A percentile compares a stretch with the other conserved stretches of the same genome.
These are phyloP conservation scores for Neoscytalidium dimidiatum DNA, from an alignment of 2,329 filamentous ascomycete species.

Conservation along the genomic window DNA sequence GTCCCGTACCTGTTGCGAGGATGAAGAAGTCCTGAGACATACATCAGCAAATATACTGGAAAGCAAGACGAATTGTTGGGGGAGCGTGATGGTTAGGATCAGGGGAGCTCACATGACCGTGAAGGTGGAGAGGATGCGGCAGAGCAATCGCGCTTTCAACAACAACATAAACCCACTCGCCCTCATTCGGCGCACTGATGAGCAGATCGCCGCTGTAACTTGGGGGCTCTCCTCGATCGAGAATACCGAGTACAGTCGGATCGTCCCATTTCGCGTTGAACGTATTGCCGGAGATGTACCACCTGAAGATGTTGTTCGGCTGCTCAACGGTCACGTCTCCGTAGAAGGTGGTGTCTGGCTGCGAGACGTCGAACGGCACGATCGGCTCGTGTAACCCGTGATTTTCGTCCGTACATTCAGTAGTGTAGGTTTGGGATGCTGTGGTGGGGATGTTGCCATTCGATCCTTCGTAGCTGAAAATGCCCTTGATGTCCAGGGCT, in stretches of 20 bases:
- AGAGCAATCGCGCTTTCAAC: slow-evolving; percentile 34
- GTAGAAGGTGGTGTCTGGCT: slow-evolving; percentile 26
- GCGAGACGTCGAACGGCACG: slow-evolving; percentile 28
- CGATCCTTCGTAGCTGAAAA: slow-evolving; percentile 40
- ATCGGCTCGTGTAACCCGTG: slow-evolving; percentile 38
- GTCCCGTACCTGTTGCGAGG: slow-evolving; percentile 36
- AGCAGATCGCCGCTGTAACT: slow-evolving; percentile 30
- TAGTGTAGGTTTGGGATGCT: slow-evolving; percentile 35
- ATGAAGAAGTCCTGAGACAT: slow-evolving; percentile 44
- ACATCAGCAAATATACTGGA: not conserved
- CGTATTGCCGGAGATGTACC: slow-evolving; percentile 43
- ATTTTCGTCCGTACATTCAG: slow-evolving; percentile 41
- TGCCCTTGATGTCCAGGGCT: slow-evolving; percentile 34
- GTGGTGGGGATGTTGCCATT: slow-evolving; percentile 33
- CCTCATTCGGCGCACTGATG: not conserved
- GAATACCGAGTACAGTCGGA: slow-evolving; percentile 40
- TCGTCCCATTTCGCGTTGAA: slow-evolving; percentile 42
- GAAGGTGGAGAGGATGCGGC: slow-evolving; percentile 45
- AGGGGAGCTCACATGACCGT: slow-evolving; percentile 31
- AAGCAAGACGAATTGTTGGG: no score
- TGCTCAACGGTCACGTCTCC: slow-evolving; percentile 30
- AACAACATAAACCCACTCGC: slow-evolving; percentile 15
- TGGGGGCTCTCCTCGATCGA: slow-evolving; percentile 35
- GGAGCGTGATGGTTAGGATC: no score
- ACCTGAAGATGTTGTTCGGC: slow-evolving; percentile 40